Conservation (phyloP, 352 stramenopile species). For the Hyaloperonospora arabidopsidis region DNA sequence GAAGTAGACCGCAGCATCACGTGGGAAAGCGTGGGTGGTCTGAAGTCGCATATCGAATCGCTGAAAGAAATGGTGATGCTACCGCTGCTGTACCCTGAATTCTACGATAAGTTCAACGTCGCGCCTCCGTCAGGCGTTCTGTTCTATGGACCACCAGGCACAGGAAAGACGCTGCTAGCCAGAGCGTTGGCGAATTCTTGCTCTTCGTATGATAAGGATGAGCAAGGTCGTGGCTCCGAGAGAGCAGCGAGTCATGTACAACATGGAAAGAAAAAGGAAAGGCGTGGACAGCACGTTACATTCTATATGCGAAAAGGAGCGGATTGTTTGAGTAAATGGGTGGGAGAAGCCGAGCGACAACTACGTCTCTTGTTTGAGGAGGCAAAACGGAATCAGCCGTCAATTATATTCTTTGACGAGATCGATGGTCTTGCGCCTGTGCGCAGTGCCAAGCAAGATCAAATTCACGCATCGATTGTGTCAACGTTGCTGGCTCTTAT, state of each 20-base stretch:
- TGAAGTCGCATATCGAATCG: conserved; percentile 79
- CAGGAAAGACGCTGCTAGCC: conserved; percentile 88
- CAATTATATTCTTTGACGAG: conserved; percentile 95
- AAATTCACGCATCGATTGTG: conserved; percentile 91
- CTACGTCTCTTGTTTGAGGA: conserved; percentile 89
- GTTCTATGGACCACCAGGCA: conserved; percentile 88
- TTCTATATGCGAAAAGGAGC: conserved; percentile 93
- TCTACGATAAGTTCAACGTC: conserved; percentile 87
- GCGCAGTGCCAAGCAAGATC: conserved; percentile 88
- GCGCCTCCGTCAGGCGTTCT: conserved; percentile 77
- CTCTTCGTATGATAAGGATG: conserved; percentile 25
- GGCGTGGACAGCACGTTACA: conserved; percentile 58
- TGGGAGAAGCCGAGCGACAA: conserved; percentile 88
- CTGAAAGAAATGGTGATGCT: conserved; percentile 93
- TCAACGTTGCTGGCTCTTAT: conserved; percentile 90
- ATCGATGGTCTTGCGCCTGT: conserved; percentile 90
- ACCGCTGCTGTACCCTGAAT: conserved; percentile 88
- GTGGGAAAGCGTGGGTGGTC: conserved; percentile 80
- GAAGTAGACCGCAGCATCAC: conserved; percentile 78
- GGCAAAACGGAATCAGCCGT: conserved; percentile 82
- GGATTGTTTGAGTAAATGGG: conserved; percentile 86
- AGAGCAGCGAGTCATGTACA: background rate
- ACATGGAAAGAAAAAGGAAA: conserved; percentile 17
- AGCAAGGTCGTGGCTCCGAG: conserved; percentile 5
- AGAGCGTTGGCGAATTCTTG: conserved; percentile 86